Evolutionary conservation across 345 rosid species (phyloP), one percentile per base, ranked within the genome.

Genomic region (Syzygium aromaticum): DNA sequence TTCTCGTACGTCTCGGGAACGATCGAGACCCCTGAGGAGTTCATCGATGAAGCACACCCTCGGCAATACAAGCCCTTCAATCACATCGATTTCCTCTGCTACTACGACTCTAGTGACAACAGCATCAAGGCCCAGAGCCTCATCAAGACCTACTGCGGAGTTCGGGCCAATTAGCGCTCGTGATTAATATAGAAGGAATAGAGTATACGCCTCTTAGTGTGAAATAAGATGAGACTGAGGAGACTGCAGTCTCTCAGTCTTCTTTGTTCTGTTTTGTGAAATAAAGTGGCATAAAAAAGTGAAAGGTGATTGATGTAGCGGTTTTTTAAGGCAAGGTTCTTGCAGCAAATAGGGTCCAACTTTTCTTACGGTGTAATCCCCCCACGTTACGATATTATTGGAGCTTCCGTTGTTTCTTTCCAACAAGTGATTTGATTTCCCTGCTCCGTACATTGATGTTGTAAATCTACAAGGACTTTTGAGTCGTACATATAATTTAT

Each of bases 31-130:
- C 89, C 91, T 2, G 40, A 88, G 23, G 91, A 89, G 83, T 86
- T 92, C 51, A 84, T 87, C 25, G 90, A 88, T 25, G 89, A 90
- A 1, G 22, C 83, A 51, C 84, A 86, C 61, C 93, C 92, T 7
- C 63, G 88, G 28, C 64, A 28, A 49, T 92, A 53, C 86, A 89
- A 87, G 86, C 89, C 92, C 10, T 90, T 90, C 59, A 87, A 90
- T 85, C 90, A 88, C 86, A 77, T 87, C 27, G 89, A 67, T 56
- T 86, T 84, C 63, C 87, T 90, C 25, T 78, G 88, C 80, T 90
- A 88, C 80, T 77, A 84, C 4, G 63, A 87, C 51, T 63, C 77
- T 7, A 86, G 33, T 17, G 63, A 56, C 43, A 43, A 9, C n/a
- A 85, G 73, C 3, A 77, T 33, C 21, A 86, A 77, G 28, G 78